Evolutionary conservation across 257 asterid species (phyloP).

Genomic region (Capsicum chinense): DNA sequence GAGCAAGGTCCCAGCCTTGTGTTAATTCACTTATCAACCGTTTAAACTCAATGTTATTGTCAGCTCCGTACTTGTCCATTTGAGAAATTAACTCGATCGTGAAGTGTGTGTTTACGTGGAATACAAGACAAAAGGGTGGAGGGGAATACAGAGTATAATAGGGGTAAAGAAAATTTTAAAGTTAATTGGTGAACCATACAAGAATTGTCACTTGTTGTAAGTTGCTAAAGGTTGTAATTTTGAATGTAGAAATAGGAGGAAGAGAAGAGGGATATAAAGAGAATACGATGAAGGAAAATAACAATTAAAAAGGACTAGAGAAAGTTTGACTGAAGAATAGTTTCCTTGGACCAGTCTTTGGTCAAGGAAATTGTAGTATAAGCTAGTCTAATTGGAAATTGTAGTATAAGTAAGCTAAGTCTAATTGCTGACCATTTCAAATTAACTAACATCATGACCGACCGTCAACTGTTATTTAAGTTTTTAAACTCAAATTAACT

Average conservation of each 20-base stretch:
- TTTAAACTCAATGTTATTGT: slow-evolving; percentile 36
- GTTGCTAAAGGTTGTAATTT: neutral
- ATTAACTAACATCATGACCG: too few species aligned
- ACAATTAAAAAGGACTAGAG: neutral
- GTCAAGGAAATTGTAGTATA: slow-evolving; percentile 45
- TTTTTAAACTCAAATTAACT: too few species aligned
- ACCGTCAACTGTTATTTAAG: too few species aligned
- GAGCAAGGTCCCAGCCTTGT: slow-evolving; percentile 63
- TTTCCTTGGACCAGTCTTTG: slow-evolving; percentile 50
- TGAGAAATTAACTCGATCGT: neutral
- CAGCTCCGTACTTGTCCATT: slow-evolving; percentile 51
- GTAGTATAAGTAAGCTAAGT: neutral
- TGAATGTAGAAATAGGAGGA: slow-evolving; percentile 35
- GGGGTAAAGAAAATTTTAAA: neutral
- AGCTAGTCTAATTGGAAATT: neutral
- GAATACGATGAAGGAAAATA: slow-evolving; percentile 6
- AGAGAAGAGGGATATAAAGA: slow-evolving; percentile 26
- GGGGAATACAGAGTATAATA: too few species aligned
- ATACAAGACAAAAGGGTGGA: too few species aligned
- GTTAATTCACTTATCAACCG: slow-evolving; percentile 54
- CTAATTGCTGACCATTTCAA: slow-evolving; percentile 47
- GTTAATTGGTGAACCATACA: slow-evolving; percentile 21
- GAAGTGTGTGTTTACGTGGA: neutral
- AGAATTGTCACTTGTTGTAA: neutral
- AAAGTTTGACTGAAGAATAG: slow-evolving; percentile 42